A percentile compares a stretch with the other conserved stretches of the same genome.
These are phyloP conservation scores for Wickerhamomyces hampshirensis DNA, from an alignment of 805 yeast genomes.

Conservation along the genomic window DNA sequence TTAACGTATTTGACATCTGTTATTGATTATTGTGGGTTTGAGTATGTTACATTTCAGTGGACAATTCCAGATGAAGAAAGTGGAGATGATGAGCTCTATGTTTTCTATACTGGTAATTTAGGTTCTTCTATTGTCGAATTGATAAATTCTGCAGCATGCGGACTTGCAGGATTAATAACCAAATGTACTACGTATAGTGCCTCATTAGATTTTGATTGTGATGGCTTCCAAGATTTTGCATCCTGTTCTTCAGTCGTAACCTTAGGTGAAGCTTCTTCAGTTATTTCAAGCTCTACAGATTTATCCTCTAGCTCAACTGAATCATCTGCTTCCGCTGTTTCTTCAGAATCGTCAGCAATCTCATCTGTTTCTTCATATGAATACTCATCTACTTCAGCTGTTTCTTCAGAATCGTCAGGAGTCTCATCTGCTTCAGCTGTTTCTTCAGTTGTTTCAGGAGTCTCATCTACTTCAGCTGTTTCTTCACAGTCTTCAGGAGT, in stretches of 20 bases:
- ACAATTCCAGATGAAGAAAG: slow-evolving; percentile 1
- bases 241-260: slow-evolving; percentile 3
- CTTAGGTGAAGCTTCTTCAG: background rate
- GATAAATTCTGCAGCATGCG: slow-evolving; percentile 5
- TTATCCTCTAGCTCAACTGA: background rate
- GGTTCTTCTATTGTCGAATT: slow-evolving; percentile 8
- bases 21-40: slow-evolving; percentile 3
- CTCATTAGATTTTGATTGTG: slow-evolving; percentile 10
- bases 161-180: slow-evolving; percentile 2
- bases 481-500: too few relatives aligned
- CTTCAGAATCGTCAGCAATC: slow-evolving; percentile 1
- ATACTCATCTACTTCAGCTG: background rate
- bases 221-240: slow-evolving; percentile 1
- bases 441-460: too few relatives aligned
- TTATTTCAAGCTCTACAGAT: slow-evolving; percentile 1
- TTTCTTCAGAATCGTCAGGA: background rate
- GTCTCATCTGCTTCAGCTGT: too few relatives aligned
- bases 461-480: too few relatives aligned
- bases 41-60: slow-evolving; percentile 7
- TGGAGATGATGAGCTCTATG: slow-evolving; percentile 5
- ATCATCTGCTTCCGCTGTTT: background rate
- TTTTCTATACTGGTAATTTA: slow-evolving; percentile 17
- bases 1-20: slow-evolving; percentile 1
- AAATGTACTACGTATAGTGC: slow-evolving; percentile 7
- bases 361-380: too few relatives aligned